Evolutionary conservation across 257 asterid species (phyloP).

Genomic region (Nicotiana undulata): DNA sequence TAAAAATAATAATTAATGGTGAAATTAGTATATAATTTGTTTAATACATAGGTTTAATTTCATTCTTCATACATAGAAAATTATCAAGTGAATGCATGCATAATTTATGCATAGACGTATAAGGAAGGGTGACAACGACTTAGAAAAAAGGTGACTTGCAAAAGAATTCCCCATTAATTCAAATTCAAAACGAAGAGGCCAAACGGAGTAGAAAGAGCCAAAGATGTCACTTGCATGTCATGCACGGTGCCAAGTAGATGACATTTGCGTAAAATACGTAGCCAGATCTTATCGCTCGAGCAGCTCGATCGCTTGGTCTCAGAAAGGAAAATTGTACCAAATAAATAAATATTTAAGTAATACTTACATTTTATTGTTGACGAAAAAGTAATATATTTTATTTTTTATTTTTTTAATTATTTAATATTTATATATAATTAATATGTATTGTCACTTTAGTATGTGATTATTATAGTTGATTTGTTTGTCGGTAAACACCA

Average conservation of each 20-base stretch:
- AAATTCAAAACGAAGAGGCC: background rate
- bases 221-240: background rate
- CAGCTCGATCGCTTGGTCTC: background rate
- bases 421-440: background rate
- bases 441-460: background rate
- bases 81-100: background rate
- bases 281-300: background rate
- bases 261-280: background rate
- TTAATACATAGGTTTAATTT: background rate
- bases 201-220: background rate
- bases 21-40: background rate
- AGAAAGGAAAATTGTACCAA: background rate
- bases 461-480: background rate
- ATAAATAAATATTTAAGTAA: background rate
- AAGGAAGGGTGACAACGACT: too few relatives aligned
- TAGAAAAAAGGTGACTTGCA: background rate
- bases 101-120: background rate
- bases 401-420: background rate
- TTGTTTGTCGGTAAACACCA: background rate
- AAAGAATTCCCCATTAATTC: background rate
- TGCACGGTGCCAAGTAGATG: background rate
- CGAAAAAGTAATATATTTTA: background rate
- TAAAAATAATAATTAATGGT: background rate
- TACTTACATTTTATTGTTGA: too few relatives aligned
- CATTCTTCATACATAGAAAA: background rate